phyloP scores from a whole-genome alignment of 495 filamentous ascomycete genomes.

The Penicillium odoratum region DNA sequence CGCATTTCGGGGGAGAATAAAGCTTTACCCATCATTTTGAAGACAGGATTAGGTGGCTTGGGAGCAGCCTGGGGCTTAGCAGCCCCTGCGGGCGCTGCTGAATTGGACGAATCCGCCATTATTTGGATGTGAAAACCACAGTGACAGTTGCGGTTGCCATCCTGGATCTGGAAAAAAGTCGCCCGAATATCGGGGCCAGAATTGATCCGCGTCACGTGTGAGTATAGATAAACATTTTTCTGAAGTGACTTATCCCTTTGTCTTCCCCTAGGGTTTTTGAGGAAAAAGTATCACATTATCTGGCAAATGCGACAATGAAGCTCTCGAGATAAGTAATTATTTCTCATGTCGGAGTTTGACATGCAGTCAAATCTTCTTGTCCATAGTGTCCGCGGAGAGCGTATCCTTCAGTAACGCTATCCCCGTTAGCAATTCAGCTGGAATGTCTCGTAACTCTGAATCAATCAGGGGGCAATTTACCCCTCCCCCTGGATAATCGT shows the following conservation, averaged over 20 bases:
- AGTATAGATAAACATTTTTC: neutral
- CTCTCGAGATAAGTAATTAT: neutral
- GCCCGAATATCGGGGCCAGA: slow-evolving; percentile 11
- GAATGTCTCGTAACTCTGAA: slow-evolving; percentile 8
- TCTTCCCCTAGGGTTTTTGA: neutral
- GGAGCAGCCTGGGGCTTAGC: slow-evolving; percentile 41
- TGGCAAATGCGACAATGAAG: neutral
- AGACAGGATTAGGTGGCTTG: slow-evolving; percentile 62
- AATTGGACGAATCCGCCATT: slow-evolving; percentile 42
- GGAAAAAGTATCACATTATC: neutral
- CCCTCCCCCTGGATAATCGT: slow-evolving; percentile 8
- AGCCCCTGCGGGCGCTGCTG: slow-evolving; percentile 31
- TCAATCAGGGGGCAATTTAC: neutral
- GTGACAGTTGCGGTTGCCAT: slow-evolving; percentile 5
- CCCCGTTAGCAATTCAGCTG: slow-evolving; percentile 10
- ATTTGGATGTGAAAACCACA: slow-evolving; percentile 1
- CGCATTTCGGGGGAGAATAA: slow-evolving; percentile 3
- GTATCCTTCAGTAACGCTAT: neutral
- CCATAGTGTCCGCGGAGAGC: neutral
- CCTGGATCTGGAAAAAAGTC: slow-evolving; percentile 22
- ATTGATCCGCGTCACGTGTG: slow-evolving; percentile 25
- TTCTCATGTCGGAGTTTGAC: neutral
- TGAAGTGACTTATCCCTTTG: neutral
- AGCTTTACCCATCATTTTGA: slow-evolving; percentile 69
- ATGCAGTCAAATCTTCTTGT: neutral